Conservation (phyloP, 768 basidiomycete genomes). For the Daedaleopsis sinensis region DNA sequence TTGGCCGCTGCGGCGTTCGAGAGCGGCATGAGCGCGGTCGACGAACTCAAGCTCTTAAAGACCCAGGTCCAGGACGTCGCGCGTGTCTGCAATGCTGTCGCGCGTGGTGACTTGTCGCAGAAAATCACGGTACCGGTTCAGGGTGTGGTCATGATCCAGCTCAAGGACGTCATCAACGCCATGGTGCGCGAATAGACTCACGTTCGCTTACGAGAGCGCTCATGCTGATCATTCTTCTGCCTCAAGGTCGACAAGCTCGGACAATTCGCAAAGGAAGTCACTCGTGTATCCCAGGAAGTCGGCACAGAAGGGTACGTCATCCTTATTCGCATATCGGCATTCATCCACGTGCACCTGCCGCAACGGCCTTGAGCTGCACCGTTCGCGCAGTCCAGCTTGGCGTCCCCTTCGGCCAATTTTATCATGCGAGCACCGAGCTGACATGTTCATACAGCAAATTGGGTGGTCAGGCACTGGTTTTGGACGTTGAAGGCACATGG, state of each 20-base stretch:
- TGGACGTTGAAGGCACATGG: constrained; percentile 93
- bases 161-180: constrained; percentile 38
- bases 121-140: constrained; percentile 58
- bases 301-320: constrained; percentile 59
- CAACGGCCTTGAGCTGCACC: too few species aligned
- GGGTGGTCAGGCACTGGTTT: constrained; percentile 83
- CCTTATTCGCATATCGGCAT: background rate
- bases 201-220: constrained; percentile 14
- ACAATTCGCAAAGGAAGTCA: constrained; percentile 91
- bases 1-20: constrained; percentile 58
- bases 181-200: constrained; percentile 33
- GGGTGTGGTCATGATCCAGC: constrained; percentile 42
- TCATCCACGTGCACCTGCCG: too few species aligned
- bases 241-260: constrained; percentile 66
- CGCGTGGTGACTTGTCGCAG: constrained; percentile 52
- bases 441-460: constrained; percentile 53
- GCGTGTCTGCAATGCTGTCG: constrained; percentile 45
- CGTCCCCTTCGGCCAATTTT: too few species aligned
- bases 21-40: constrained; percentile 67
- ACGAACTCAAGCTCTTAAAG: constrained; percentile 78
- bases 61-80: constrained; percentile 70
- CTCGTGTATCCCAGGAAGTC: constrained; percentile 83
- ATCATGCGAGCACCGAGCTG: background rate
- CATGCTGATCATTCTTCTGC: constrained; percentile 15
- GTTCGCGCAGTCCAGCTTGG: too few species aligned